phyloP scores from a whole-genome alignment of 192 early-diverging fungal species.

The Coemansia sp. region DNA sequence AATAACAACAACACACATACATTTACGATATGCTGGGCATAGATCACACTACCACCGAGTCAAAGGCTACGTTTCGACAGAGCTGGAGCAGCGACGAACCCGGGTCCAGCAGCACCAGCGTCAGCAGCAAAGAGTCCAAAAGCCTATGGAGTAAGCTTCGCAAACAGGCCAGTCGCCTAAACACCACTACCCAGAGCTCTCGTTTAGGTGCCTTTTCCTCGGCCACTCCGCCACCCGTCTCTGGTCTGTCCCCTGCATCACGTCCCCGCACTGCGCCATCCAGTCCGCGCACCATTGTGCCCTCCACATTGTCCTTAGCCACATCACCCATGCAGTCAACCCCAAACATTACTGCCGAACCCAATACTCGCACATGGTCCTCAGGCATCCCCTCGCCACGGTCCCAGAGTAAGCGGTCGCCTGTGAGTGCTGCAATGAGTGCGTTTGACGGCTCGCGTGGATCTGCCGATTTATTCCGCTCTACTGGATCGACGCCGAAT shows the following conservation, averaged over 20 bases:
- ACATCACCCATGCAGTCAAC: neutral
- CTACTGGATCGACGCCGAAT: neutral
- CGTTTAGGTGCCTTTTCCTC: neutral
- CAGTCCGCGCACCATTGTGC: neutral
- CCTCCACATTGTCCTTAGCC: neutral
- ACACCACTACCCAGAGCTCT: constrained; percentile 1
- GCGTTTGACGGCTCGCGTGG: constrained; percentile 4
- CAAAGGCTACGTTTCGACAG: constrained; percentile 18
- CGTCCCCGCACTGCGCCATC: constrained; percentile 12
- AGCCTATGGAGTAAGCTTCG: constrained; percentile 51
- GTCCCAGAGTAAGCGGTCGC: constrained; percentile 1
- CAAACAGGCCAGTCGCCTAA: constrained; percentile 38
- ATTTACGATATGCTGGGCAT: constrained; percentile 8
- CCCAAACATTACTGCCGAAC: neutral
- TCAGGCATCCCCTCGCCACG: constrained; percentile 3
- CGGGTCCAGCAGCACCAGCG: constrained; percentile 38
- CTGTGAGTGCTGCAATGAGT: neutral
- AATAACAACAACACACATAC: constrained; percentile 11
- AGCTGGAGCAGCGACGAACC: constrained; percentile 58
- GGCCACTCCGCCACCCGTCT: neutral
- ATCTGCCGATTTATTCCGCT: constrained; percentile 25
- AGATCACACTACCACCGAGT: neutral
- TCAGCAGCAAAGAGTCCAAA: constrained; percentile 28
- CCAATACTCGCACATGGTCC: constrained; percentile 2
- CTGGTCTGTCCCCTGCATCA: neutral